Evolutionary conservation across 2,329 filamentous ascomycete genomes (phyloP).

Genomic region (Clonostachys rosea): DNA sequence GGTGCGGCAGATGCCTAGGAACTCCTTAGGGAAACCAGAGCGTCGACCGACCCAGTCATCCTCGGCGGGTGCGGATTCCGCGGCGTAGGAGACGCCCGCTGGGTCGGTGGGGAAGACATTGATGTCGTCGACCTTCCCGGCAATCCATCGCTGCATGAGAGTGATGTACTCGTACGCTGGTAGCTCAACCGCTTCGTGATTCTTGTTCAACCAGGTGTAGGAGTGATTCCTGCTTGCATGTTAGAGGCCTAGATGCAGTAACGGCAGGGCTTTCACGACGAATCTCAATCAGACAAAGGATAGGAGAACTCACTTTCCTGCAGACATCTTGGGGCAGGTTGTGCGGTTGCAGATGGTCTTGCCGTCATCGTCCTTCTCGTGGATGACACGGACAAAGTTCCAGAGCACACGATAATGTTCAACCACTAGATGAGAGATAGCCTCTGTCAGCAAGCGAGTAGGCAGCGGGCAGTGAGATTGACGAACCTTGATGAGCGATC

Average conservation of each 20-base stretch:
- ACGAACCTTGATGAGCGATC: slow-evolving; percentile 88
- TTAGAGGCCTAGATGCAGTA: not conserved
- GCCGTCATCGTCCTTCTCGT: slow-evolving; percentile 78
- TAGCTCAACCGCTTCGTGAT: slow-evolving; percentile 78
- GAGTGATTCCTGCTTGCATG: slow-evolving; percentile 61
- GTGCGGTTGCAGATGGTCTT: slow-evolving; percentile 78
- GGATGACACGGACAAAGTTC: slow-evolving; percentile 84
- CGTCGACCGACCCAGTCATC: slow-evolving; percentile 78
- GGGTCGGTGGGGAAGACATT: slow-evolving; percentile 82
- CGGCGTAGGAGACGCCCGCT: slow-evolving; percentile 55
- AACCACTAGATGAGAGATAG: slow-evolving; percentile 55
- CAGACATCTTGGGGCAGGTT: slow-evolving; percentile 89
- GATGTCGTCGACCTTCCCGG: slow-evolving; percentile 82
- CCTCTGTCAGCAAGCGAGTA: not conserved
- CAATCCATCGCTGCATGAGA: slow-evolving; percentile 90
- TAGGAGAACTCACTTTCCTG: slow-evolving; percentile 65
- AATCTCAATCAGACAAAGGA: not conserved
- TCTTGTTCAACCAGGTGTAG: slow-evolving; percentile 87
- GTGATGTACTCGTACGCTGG: slow-evolving; percentile 87
- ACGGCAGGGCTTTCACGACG: not conserved
- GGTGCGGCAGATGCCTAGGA: slow-evolving; percentile 78
- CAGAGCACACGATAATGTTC: slow-evolving; percentile 89
- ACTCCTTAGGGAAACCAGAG: slow-evolving; percentile 81
- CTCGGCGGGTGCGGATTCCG: slow-evolving; percentile 40
- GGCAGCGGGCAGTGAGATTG: not conserved